A percentile compares a stretch with the other conserved stretches of the same genome.
These are phyloP conservation scores for Epipyxis sp. DNA, from an alignment of 108 stramenopile species.

Conservation along the genomic window DNA sequence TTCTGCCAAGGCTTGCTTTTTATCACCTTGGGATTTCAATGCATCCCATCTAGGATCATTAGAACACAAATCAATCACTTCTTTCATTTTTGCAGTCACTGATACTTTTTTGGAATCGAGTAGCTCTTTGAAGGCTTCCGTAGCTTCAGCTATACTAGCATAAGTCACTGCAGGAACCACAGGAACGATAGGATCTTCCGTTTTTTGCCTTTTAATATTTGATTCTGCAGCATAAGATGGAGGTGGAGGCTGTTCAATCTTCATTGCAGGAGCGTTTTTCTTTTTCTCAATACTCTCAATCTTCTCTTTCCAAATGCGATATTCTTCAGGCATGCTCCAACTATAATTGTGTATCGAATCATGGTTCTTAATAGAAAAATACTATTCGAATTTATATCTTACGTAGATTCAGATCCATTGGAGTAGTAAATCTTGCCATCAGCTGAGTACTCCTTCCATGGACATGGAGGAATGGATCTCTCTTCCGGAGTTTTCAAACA, in stretches of 20 bases:
- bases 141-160: constrained; percentile 43
- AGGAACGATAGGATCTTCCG: neutral
- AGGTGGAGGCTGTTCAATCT: too few species aligned
- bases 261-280: neutral
- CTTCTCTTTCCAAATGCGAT: constrained; percentile 36
- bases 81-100: constrained; percentile 38
- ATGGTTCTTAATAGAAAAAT: neutral
- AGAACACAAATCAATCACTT: constrained; percentile 13
- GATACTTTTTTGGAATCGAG: constrained; percentile 39
- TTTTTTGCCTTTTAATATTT: neutral
- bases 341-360: neutral
- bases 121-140: constrained; percentile 45
- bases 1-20: constrained; percentile 49
- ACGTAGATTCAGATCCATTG: constrained; percentile 42
- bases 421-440: constrained; percentile 57
- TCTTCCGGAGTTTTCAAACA: constrained; percentile 36
- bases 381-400: neutral
- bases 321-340: constrained; percentile 56
- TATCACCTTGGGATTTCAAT: constrained; percentile 44
- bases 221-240: neutral
- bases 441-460: constrained; percentile 54
- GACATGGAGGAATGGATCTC: constrained; percentile 46
- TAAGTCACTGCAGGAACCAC: constrained; percentile 23
- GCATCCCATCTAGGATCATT: constrained; percentile 29
- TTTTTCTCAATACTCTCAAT: constrained; percentile 37